These are phyloP conservation scores for Chalaropsis ovoidea DNA, from an alignment of 2,329 filamentous ascomycete genomes.

Conservation along the genomic window DNA sequence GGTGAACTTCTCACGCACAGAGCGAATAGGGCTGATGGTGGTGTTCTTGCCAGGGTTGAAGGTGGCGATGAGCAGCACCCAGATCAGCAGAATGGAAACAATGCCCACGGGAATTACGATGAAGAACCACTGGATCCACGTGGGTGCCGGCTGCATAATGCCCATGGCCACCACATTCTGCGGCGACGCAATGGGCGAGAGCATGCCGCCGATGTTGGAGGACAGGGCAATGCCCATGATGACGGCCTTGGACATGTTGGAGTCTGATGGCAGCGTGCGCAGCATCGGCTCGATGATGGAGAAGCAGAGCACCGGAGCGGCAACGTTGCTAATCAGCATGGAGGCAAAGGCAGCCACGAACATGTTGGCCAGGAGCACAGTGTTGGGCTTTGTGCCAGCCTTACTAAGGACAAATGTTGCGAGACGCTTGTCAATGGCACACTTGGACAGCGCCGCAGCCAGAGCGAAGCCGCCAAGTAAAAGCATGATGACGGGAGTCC, in stretches of 20 bases:
- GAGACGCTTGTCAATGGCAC: slow-evolving; percentile 94
- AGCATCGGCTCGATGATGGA: slow-evolving; percentile 97
- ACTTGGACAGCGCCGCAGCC: slow-evolving; percentile 88
- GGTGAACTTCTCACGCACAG: slow-evolving; percentile 78
- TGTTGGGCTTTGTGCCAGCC: slow-evolving; percentile 79
- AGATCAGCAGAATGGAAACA: slow-evolving; percentile 78
- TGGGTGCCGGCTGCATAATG: slow-evolving; percentile 85
- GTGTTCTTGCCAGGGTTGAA: slow-evolving; percentile 80
- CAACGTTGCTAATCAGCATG: slow-evolving; percentile 99
- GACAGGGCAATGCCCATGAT: slow-evolving; percentile 91
- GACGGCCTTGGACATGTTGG: slow-evolving; percentile 86
- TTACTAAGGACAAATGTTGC: slow-evolving; percentile 94
- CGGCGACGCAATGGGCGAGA: slow-evolving; percentile 91
- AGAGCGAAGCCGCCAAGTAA: slow-evolving; percentile 92
- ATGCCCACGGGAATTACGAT: slow-evolving; percentile 86
- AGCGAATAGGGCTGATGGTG: slow-evolving; percentile 81
- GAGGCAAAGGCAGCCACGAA: slow-evolving; percentile 94
- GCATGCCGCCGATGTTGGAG: slow-evolving; percentile 91
- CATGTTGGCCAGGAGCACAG: slow-evolving; percentile 94
- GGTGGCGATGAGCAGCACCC: slow-evolving; percentile 71
- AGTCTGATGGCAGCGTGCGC: slow-evolving; percentile 81
- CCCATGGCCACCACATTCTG: slow-evolving; percentile 95
- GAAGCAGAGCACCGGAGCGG: slow-evolving; percentile 91
- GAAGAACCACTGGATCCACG: slow-evolving; percentile 97
- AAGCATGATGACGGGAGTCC: slow-evolving; percentile 98